A percentile compares a stretch with the other conserved stretches of the same genome.
Conservation (phyloP, 768 basidiomycete genomes). For the Heimioporus sp. region DNA sequence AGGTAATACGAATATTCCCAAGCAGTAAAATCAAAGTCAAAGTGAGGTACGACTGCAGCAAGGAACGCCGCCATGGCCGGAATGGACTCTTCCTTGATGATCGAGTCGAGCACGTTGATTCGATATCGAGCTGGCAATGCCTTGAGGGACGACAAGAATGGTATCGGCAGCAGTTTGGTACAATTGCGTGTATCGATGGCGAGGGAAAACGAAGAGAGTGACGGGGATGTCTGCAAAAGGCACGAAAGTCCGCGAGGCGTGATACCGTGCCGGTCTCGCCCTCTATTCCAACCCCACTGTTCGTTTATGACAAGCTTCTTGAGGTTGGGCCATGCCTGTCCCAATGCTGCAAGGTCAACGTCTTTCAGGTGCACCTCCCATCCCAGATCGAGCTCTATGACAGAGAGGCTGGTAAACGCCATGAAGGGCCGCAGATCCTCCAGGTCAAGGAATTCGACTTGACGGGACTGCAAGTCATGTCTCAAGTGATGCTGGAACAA, state of each 20-base stretch:
- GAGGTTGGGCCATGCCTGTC: constrained; percentile 6
- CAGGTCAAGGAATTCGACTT: no score
- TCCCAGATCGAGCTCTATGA: not conserved
- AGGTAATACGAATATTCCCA: not conserved
- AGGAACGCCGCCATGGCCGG: constrained; percentile 2
- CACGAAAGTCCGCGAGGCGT: constrained; percentile 4
- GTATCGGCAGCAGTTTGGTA: not conserved
- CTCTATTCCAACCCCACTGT: constrained; percentile 4
- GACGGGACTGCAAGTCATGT: no score
- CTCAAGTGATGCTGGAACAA: no score
- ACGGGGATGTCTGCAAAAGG: not conserved
- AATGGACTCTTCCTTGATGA: not conserved
- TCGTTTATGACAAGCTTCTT: constrained; percentile 5
- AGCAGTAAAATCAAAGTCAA: not conserved
- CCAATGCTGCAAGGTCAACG: not conserved
- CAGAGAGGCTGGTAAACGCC: no score
- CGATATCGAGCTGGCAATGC: not conserved
- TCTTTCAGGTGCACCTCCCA: constrained; percentile 3
- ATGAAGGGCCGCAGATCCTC: no score
- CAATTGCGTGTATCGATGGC: constrained; percentile 6
- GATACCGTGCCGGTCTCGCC: constrained; percentile 4
- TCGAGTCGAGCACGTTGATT: constrained; percentile 3
- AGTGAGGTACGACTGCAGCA: not conserved
- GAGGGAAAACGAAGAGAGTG: not conserved
- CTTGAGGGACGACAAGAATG: no score